Conservation (phyloP, 2,329 filamentous ascomycete genomes). For the Xylaria sp. region DNA sequence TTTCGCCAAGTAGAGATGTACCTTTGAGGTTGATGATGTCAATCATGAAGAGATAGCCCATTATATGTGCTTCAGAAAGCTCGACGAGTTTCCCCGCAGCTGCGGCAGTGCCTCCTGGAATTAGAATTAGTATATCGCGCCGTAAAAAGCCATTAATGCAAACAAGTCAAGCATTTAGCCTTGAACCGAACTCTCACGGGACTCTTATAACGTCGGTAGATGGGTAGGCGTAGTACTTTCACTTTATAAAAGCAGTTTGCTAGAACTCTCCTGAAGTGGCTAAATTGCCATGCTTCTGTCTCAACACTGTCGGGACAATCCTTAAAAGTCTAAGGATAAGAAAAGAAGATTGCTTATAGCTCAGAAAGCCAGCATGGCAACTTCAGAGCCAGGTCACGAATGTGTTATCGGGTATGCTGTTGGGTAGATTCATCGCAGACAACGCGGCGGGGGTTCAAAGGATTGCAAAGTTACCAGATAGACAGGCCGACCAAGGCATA, state of each 20-base stretch:
- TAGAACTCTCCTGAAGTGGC: background rate
- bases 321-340: background rate
- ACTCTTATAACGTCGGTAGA: background rate
- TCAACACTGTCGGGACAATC: constrained; percentile 1
- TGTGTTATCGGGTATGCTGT: background rate
- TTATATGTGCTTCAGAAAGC: constrained; percentile 83
- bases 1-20: constrained; percentile 83
- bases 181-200: background rate
- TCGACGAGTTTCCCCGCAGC: constrained; percentile 88
- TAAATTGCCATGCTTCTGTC: background rate
- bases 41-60: constrained; percentile 94
- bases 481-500: background rate
- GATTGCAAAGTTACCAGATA: background rate
- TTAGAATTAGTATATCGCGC: constrained; percentile 38
- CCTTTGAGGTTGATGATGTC: constrained; percentile 95
- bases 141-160: background rate
- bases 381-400: background rate
- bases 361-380: background rate
- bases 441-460: background rate
- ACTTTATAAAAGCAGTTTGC: background rate
- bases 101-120: constrained; percentile 84
- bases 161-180: background rate
- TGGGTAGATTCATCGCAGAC: background rate
- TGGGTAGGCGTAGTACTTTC: background rate
- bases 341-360: background rate